phyloP scores from a whole-genome alignment of 805 yeast genomes.

The Yamadazyma scolyti region DNA sequence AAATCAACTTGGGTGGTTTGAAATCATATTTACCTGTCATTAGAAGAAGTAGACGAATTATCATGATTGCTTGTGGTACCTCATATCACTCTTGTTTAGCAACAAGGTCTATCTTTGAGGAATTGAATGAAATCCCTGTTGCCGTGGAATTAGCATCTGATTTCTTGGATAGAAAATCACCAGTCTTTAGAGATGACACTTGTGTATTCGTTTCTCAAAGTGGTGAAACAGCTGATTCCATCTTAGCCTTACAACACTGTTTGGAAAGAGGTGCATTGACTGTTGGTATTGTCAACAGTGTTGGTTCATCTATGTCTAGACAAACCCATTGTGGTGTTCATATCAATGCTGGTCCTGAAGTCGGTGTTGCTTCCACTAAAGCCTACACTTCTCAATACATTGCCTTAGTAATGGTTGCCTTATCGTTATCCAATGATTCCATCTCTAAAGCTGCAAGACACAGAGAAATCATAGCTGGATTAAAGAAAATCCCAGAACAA shows the following conservation, averaged over 20 bases:
- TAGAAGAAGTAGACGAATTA: slow-evolving; percentile 90
- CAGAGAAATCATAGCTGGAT: slow-evolving; percentile 79
- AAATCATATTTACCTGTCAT: slow-evolving; percentile 80
- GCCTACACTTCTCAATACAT: slow-evolving; percentile 98
- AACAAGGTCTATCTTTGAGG: slow-evolving; percentile 94
- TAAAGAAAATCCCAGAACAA: slow-evolving; percentile 79
- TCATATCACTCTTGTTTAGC: slow-evolving; percentile 98
- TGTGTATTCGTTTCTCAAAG: slow-evolving; percentile 97
- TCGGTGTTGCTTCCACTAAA: slow-evolving; percentile 98
- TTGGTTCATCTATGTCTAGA: slow-evolving; percentile 95
- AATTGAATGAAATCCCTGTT: slow-evolving; percentile 91
- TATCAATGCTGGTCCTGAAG: slow-evolving; percentile 98
- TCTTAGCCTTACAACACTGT: slow-evolving; percentile 92
- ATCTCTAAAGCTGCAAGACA: slow-evolving; percentile 75
- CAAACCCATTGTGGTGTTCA: slow-evolving; percentile 99
- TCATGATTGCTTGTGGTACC: slow-evolving; percentile 99
- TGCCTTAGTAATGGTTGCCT: slow-evolving; percentile 94
- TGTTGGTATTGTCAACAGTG: slow-evolving; percentile 95
- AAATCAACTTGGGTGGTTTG: slow-evolving; percentile 86
- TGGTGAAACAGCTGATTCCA: slow-evolving; percentile 98
- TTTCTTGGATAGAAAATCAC: slow-evolving; percentile 89
- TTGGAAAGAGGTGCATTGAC: slow-evolving; percentile 96
- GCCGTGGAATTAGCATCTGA: slow-evolving; percentile 91
- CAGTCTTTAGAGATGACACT: slow-evolving; percentile 98
- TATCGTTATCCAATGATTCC: slow-evolving; percentile 90